Evolutionary conservation across 768 basidiomycete genomes (phyloP).

Genomic region (Termitomyces titanicus): DNA sequence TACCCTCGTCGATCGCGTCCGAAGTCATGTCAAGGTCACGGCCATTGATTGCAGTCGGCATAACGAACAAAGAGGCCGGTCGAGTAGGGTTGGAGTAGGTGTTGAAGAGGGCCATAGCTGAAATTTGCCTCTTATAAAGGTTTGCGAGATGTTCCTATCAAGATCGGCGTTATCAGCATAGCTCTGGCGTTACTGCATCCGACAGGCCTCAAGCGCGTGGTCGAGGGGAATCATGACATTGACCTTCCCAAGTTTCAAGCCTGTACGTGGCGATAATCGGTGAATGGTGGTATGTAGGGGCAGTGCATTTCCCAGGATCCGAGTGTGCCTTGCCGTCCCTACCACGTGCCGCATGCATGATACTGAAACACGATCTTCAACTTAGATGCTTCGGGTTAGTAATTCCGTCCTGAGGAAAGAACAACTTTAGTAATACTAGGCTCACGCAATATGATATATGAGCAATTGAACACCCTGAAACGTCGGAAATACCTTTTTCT

Average conservation of each 20-base stretch:
- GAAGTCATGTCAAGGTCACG: slow-evolving; percentile 9
- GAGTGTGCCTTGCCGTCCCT: not conserved
- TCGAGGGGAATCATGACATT: not conserved
- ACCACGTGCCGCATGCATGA: not conserved
- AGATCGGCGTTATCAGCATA: slow-evolving; percentile 3
- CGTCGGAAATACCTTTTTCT: not conserved
- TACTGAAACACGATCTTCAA: not conserved
- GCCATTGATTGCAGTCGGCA: slow-evolving; percentile 1
- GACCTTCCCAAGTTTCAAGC: not conserved
- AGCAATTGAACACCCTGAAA: too few species aligned
- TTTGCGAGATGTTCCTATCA: not conserved
- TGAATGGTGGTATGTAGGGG: not conserved
- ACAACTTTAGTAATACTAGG: not conserved
- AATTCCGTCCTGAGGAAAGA: not conserved
- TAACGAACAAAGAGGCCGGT: not conserved
- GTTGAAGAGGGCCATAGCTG: not conserved
- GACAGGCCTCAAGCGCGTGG: not conserved
- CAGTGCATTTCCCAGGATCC: not conserved
- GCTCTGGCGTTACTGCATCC: not conserved
- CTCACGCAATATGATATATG: not conserved
- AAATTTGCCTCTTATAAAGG: not conserved
- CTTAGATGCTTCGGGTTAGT: not conserved
- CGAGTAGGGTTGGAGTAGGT: not conserved
- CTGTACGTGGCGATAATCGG: not conserved
- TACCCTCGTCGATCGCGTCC: slow-evolving; percentile 14